Conservation (phyloP, 306 rosid species). For the Corylus heterophylla region DNA sequence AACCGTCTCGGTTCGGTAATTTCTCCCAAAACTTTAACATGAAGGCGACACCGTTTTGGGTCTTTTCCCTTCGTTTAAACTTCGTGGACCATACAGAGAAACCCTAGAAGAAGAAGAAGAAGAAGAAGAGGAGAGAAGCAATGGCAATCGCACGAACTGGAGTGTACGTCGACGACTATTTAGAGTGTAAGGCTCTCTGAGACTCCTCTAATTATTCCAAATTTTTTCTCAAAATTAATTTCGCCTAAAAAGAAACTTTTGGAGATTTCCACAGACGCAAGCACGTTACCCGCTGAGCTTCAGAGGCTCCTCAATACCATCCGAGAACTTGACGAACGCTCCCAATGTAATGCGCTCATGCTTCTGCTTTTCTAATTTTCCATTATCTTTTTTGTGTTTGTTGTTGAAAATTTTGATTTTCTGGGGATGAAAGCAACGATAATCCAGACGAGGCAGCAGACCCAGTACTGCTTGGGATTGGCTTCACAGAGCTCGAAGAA, state of each 20-base stretch:
- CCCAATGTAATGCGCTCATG: constrained; percentile 58
- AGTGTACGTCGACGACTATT: constrained; percentile 91
- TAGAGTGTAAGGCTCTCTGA: constrained; percentile 62
- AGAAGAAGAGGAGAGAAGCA: background rate
- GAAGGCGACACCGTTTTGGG: constrained; percentile 36
- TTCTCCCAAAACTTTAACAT: background rate
- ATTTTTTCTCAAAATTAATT: background rate
- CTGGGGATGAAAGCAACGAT: constrained; percentile 65
- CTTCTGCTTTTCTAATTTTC: background rate
- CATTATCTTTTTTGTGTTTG: background rate
- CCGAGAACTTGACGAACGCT: constrained; percentile 94
- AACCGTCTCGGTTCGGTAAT: background rate
- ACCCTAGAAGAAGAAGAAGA: constrained; percentile 42
- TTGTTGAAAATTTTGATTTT: background rate
- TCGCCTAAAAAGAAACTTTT: constrained; percentile 10
- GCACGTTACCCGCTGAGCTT: constrained; percentile 94
- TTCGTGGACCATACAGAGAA: constrained; percentile 29
- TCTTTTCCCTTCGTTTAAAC: background rate
- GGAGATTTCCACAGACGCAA: constrained; percentile 58
- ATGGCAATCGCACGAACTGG: constrained; percentile 99
- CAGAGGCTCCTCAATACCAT: constrained; percentile 92
- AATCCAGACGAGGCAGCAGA: constrained; percentile 92
- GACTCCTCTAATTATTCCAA: background rate
- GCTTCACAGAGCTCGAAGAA: constrained; percentile 84
- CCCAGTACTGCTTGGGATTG: constrained; percentile 77